Evolutionary conservation across 108 stramenopile genomes (phyloP).

Genomic region (Seminavis robusta): DNA sequence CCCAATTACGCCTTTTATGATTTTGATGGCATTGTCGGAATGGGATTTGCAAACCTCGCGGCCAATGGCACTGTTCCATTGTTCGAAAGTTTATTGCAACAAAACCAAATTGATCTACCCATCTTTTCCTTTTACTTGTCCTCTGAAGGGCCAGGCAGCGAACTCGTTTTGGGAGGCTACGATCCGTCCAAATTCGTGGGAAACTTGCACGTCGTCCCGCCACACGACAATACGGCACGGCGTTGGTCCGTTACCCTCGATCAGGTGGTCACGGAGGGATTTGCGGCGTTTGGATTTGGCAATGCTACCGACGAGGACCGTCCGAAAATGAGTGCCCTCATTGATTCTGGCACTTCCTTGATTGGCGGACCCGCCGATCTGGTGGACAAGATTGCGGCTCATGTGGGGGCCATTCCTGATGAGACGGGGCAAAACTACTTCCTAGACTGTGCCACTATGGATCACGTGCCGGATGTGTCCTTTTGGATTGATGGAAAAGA

Average conservation of each 20-base stretch:
- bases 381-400: slow-evolving; percentile 58
- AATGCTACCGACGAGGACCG: slow-evolving; percentile 16
- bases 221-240: slow-evolving; percentile 72
- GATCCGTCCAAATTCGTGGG: slow-evolving; percentile 76
- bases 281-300: slow-evolving; percentile 53
- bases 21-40: slow-evolving; percentile 98
- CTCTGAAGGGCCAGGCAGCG: slow-evolving; percentile 84
- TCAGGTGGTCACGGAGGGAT: slow-evolving; percentile 72
- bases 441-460: slow-evolving; percentile 77
- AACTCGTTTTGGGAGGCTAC: slow-evolving; percentile 94
- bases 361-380: slow-evolving; percentile 83
- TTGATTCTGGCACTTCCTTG: slow-evolving; percentile 95
- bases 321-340: slow-evolving; percentile 71
- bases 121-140: slow-evolving; percentile 97
- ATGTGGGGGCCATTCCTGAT: slow-evolving; percentile 84
- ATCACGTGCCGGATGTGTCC: slow-evolving; percentile 73
- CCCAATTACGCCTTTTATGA: slow-evolving; percentile 90
- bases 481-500: slow-evolving; percentile 80
- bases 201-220: slow-evolving; percentile 70
- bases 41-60: slow-evolving; percentile 90
- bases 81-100: slow-evolving; percentile 90
- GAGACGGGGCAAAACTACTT: slow-evolving; percentile 92
- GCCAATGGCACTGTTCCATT: slow-evolving; percentile 87
- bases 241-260: slow-evolving; percentile 86
- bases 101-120: slow-evolving; percentile 62